Percentiles rank a stretch among this genome's conserved stretches.
Evolutionary conservation across 2,329 filamentous ascomycete genomes (phyloP).

Genomic region (Endoconidiophora polonica): DNA sequence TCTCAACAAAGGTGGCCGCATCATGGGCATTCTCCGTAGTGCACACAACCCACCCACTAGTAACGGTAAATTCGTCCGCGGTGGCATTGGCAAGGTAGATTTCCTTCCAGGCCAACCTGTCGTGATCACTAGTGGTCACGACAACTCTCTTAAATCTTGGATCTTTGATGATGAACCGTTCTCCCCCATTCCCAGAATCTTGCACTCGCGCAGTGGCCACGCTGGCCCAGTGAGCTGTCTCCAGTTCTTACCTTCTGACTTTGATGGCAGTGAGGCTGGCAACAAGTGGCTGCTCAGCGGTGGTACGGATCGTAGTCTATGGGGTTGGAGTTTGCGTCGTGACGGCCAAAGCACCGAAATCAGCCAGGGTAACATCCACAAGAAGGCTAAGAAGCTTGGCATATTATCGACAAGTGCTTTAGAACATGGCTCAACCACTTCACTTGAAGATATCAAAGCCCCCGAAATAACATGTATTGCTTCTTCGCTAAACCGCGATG

Average conservation of each 20-base stretch:
- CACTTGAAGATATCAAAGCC: slow-evolving; percentile 64
- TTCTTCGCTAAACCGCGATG: slow-evolving; percentile 82
- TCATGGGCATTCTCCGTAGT: slow-evolving; percentile 71
- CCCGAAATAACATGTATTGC: slow-evolving; percentile 85
- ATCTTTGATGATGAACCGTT: slow-evolving; percentile 90
- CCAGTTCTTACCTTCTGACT: slow-evolving; percentile 71
- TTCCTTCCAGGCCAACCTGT: slow-evolving; percentile 83
- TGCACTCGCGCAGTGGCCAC: slow-evolving; percentile 79
- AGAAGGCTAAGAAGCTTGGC: slow-evolving; percentile 79
- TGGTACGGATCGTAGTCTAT: slow-evolving; percentile 76
- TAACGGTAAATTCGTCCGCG: slow-evolving; percentile 39
- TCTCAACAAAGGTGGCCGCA: slow-evolving; percentile 70
- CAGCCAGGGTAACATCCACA: slow-evolving; percentile 76
- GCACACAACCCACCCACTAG: slow-evolving; percentile 64
- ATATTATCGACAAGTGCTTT: slow-evolving; percentile 42
- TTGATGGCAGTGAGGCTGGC: slow-evolving; percentile 71
- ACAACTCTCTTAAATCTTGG: slow-evolving; percentile 92
- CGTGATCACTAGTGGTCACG: slow-evolving; percentile 73
- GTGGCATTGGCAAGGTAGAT: slow-evolving; percentile 73
- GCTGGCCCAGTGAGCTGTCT: slow-evolving; percentile 70
- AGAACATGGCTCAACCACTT: slow-evolving; percentile 43
- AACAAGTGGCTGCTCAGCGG: slow-evolving; percentile 93
- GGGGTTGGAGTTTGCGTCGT: slow-evolving; percentile 88
- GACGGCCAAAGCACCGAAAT: slow-evolving; percentile 90
- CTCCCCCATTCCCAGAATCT: slow-evolving; percentile 64